Conservation (phyloP, 2,329 filamentous ascomycete genomes). For the Hypoxylon sp. region DNA sequence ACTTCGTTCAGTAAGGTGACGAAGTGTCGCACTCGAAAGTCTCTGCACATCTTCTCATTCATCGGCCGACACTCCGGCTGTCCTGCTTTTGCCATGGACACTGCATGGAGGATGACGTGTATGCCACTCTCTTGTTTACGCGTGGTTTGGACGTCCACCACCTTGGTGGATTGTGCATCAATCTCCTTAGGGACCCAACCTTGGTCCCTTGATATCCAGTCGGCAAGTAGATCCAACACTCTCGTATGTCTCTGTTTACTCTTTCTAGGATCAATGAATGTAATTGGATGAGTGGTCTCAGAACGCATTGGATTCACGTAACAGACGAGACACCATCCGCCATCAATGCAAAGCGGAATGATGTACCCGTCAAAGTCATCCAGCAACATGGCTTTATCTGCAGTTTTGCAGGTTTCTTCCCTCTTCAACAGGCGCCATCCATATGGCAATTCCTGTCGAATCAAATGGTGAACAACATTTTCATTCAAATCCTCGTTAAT, state of each 20-base stretch:
- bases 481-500: not conserved
- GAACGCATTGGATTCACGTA: slow-evolving; percentile 9
- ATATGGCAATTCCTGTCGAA: slow-evolving; percentile 4
- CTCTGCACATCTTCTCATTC: slow-evolving; percentile 18
- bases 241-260: not conserved
- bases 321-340: slow-evolving; percentile 14
- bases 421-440: slow-evolving; percentile 11
- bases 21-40: slow-evolving; percentile 32
- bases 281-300: slow-evolving; percentile 1
- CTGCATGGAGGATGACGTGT: slow-evolving; percentile 31
- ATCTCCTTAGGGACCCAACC: slow-evolving; percentile 9
- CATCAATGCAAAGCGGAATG: slow-evolving; percentile 13
- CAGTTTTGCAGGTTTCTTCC: not conserved
- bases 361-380: slow-evolving; percentile 14
- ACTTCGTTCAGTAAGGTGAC: slow-evolving; percentile 25
- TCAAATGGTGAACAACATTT: slow-evolving; percentile 9
- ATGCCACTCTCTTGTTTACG: slow-evolving; percentile 22
- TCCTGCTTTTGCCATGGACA: slow-evolving; percentile 24
- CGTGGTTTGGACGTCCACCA: not conserved
- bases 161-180: not conserved
- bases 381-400: slow-evolving; percentile 6
- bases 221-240: slow-evolving; percentile 2
- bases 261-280: slow-evolving; percentile 9
- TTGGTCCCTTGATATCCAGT: slow-evolving; percentile 5
- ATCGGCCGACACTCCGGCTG: slow-evolving; percentile 23